phyloP scores from a whole-genome alignment of 2,329 filamentous ascomycete genomes.

The Nigrospora osmanthi region DNA sequence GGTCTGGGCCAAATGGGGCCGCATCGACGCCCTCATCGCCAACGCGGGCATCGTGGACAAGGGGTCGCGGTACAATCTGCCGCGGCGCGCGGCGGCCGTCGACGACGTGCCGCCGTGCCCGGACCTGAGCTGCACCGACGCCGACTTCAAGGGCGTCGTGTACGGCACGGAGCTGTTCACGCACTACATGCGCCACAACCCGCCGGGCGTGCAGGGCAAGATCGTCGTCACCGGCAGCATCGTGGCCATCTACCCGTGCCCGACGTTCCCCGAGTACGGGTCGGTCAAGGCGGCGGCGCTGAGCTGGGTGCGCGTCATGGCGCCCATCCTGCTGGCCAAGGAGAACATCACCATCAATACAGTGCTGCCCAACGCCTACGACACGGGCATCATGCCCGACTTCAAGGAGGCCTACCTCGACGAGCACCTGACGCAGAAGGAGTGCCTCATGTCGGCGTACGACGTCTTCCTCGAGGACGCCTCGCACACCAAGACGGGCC shows the following conservation, averaged over 20 bases:
- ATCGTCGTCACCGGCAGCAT: slow-evolving; percentile 10
- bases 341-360: slow-evolving; percentile 10
- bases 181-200: slow-evolving; percentile 10
- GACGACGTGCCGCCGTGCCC: slow-evolving; percentile 8
- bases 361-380: slow-evolving; percentile 7
- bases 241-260: slow-evolving; percentile 5
- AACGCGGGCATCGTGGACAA: slow-evolving; percentile 9
- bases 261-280: slow-evolving; percentile 9
- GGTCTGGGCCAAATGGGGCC: slow-evolving; percentile 7
- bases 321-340: slow-evolving; percentile 7
- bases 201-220: slow-evolving; percentile 3
- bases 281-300: slow-evolving; percentile 6
- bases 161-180: slow-evolving; percentile 9
- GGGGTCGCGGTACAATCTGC: slow-evolving; percentile 6
- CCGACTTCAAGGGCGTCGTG: slow-evolving; percentile 9
- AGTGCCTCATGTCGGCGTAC: slow-evolving; percentile 6
- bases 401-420: slow-evolving; percentile 7
- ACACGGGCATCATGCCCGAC: slow-evolving; percentile 8
- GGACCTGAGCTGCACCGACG: slow-evolving; percentile 6
- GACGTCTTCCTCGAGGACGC: slow-evolving; percentile 9
- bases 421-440: slow-evolving; percentile 7
- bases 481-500: slow-evolving; percentile 5
- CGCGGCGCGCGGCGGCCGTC: slow-evolving; percentile 1
- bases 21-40: slow-evolving; percentile 9
- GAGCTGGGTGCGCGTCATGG: slow-evolving; percentile 5